These are phyloP conservation scores for Kodamaea kaohsiungensis DNA, from an alignment of 805 yeast species.

Conservation along the genomic window DNA sequence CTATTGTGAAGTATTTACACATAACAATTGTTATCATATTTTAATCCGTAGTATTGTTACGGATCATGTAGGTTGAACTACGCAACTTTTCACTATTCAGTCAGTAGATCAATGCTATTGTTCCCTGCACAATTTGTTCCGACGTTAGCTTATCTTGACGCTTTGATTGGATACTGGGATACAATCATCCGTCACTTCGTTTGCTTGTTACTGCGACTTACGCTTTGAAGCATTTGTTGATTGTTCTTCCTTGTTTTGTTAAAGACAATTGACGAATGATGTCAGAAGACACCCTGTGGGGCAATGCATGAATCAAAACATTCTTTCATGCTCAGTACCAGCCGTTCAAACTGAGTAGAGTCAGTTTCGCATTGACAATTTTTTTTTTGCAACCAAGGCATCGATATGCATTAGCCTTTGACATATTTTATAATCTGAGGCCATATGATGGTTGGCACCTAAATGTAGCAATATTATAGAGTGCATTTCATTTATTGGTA, in stretches of 20 bases:
- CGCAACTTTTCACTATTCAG: background rate
- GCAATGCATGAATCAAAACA: background rate
- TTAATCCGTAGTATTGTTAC: background rate
- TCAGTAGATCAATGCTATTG: background rate
- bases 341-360: no score
- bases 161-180: background rate
- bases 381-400: background rate
- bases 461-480: no score
- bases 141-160: background rate
- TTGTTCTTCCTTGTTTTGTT: background rate
- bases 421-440: background rate
- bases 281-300: background rate
- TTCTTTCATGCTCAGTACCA: no score
- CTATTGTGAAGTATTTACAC: background rate
- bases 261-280: background rate
- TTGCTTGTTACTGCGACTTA: no score
- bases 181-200: no score
- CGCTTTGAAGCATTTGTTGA: background rate
- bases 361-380: background rate
- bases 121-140: background rate
- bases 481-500: background rate
- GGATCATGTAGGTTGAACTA: background rate
- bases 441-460: background rate
- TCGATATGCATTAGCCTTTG: background rate
- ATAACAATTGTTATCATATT: background rate